Evolutionary conservation across 2,329 filamentous ascomycete genomes (phyloP).

Genomic region (Penicillium sp.): DNA sequence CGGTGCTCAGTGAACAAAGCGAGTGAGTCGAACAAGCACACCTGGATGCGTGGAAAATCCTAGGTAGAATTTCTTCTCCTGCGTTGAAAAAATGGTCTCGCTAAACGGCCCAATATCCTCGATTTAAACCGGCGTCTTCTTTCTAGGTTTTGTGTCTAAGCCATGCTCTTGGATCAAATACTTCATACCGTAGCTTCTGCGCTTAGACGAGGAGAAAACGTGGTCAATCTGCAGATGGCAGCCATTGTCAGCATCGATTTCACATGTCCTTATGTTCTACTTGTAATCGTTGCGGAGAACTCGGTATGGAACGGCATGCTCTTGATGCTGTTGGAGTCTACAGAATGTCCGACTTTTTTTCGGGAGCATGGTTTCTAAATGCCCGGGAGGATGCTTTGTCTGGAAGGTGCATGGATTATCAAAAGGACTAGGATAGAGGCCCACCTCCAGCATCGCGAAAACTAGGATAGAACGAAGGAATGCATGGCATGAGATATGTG

Average conservation of each 20-base stretch:
- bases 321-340: too few species aligned
- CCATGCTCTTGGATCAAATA: constrained; percentile 1
- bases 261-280: too few species aligned
- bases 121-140: background rate
- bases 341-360: too few species aligned
- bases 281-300: too few species aligned
- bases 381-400: too few species aligned
- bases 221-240: constrained; percentile 3
- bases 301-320: too few species aligned
- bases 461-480: too few species aligned
- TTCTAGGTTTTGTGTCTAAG: background rate
- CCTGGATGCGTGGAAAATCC: background rate
- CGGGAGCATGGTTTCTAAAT: too few species aligned
- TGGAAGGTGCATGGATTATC: too few species aligned
- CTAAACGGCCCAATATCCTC: background rate
- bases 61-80: constrained; percentile 3
- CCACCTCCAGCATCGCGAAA: too few species aligned
- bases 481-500: too few species aligned
- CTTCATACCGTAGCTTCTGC: background rate
- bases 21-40: background rate
- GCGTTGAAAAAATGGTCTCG: background rate
- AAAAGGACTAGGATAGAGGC: too few species aligned
- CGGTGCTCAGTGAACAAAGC: background rate
- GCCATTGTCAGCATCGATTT: constrained; percentile 15
- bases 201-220: background rate